Evolutionary conservation across 164 flowering plant species (phyloP).

Genomic region (Kalanchoe fedtschenkoi): DNA sequence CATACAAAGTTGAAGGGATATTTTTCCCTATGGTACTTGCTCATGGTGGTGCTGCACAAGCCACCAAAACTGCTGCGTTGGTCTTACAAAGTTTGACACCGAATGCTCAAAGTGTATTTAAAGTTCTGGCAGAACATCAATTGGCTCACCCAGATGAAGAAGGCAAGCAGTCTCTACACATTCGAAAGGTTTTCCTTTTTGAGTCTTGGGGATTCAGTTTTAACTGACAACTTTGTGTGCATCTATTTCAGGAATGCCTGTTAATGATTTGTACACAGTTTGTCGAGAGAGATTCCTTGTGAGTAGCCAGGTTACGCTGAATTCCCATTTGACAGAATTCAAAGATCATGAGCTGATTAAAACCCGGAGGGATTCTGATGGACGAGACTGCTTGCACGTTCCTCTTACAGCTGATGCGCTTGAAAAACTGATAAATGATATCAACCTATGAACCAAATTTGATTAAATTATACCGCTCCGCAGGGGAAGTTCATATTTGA

Average conservation of each 20-base stretch:
- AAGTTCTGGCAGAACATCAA: constrained; percentile 79
- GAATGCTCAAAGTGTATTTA: constrained; percentile 90
- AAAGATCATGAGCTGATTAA: constrained; percentile 90
- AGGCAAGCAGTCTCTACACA: constrained; percentile 33
- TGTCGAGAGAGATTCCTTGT: constrained; percentile 74
- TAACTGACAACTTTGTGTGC: not conserved
- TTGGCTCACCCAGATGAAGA: constrained; percentile 75
- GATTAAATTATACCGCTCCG: not conserved
- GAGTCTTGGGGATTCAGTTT: not conserved
- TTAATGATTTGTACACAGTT: constrained; percentile 39
- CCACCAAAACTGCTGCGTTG: constrained; percentile 73
- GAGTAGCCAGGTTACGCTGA: constrained; percentile 60
- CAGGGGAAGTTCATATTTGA: not conserved
- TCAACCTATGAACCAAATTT: not conserved
- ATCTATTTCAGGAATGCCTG: constrained; percentile 56
- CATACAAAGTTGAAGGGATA: constrained; percentile 75
- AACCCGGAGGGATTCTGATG: constrained; percentile 67
- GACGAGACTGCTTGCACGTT: constrained; percentile 77
- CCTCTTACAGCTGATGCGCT: constrained; percentile 75
- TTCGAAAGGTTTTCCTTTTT: not conserved
- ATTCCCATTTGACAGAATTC: constrained; percentile 91
- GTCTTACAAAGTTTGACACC: constrained; percentile 96
- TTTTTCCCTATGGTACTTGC: constrained; percentile 78
- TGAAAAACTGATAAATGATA: constrained; percentile 49
- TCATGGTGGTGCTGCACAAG: constrained; percentile 54